Percentiles rank a stretch among this genome's conserved stretches.
Evolutionary conservation across 805 yeast genomes (phyloP).

Genomic region (Saturnispora halmiae): DNA sequence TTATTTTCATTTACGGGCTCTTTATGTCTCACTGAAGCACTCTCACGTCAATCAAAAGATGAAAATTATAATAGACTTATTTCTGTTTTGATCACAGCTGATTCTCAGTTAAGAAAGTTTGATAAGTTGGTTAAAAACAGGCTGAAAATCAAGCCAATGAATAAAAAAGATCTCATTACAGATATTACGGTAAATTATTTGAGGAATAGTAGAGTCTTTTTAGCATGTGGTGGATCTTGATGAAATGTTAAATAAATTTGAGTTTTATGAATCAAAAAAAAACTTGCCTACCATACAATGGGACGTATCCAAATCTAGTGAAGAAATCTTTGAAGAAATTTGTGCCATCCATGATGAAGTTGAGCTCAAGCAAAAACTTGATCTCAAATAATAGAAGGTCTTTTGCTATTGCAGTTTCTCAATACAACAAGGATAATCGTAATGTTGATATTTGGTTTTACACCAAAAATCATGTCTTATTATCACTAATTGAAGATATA

Average conservation of each 20-base stretch:
- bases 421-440: background rate
- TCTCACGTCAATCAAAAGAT: background rate
- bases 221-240: conserved; percentile 8
- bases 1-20: conserved; percentile 2
- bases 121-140: background rate
- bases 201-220: conserved; percentile 1
- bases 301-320: background rate
- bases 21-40: background rate
- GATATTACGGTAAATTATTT: background rate
- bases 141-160: background rate
- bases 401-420: conserved; percentile 9
- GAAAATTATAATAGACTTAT: no score
- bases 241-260: conserved; percentile 2
- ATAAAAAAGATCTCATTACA: no score
- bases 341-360: background rate
- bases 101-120: background rate
- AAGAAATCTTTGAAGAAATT: background rate
- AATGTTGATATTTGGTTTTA: conserved; percentile 1
- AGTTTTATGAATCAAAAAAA: conserved; percentile 4
- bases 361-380: no score
- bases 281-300: background rate
- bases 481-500: background rate
- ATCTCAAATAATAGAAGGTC: no score
- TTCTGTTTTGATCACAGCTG: background rate
- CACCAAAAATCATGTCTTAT: conserved; percentile 4